Base-by-base conservation (phyloP, 2,329 filamentous ascomycete species). In the Cladorrhinum sp. region DNA sequence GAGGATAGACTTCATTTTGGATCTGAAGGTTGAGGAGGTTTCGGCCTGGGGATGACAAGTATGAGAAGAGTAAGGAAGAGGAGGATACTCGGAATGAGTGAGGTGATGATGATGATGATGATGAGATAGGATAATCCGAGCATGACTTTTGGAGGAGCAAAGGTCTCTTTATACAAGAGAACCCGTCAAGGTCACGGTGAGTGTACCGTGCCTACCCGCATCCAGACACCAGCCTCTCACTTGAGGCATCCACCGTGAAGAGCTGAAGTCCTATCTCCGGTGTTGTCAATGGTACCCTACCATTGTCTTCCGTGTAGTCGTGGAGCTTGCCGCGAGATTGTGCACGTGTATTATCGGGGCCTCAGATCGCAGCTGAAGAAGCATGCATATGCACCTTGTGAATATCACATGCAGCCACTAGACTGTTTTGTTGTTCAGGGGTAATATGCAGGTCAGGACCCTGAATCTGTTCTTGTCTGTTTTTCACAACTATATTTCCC, bases 401-500 rank as follows among this genome's bases (percentile, higher is more conserved):
- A 12, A 62, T 64, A 64, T 60, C 62, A 62, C 62, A 64, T 64
- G 62, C 59, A 64, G 57, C 57, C 51, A 51, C 5, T 2, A 16
- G 10, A n/a, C 16, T 5, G 36, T n/a, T 41, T 41, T 13, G 10
- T 2, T 7, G 41, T 12, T 18, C 18, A 45, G 41, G 41, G 41
- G 41, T 18, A 18, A 45, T 20, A 45, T 45, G 41, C 18, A 45
- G 18, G 8, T 22, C 18, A 5, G 41, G 41, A 20, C 41, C 41
- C 41, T 45, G 41, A 7, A 22, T 45, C 10, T 45, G 8, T 22
- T 18, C 20, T 45, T 45, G 10, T 36, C 3, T 16, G 10, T 36
- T 36, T 36, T 16, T 10, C 9, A 12, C 32, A 12, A 4, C 12
- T 36, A 13, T 13, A 36, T 36, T 36, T 12, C 32, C 32, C 32